Evolutionary conservation across 768 basidiomycete species (phyloP).

Genomic region (Cystobasidium onofrii): DNA sequence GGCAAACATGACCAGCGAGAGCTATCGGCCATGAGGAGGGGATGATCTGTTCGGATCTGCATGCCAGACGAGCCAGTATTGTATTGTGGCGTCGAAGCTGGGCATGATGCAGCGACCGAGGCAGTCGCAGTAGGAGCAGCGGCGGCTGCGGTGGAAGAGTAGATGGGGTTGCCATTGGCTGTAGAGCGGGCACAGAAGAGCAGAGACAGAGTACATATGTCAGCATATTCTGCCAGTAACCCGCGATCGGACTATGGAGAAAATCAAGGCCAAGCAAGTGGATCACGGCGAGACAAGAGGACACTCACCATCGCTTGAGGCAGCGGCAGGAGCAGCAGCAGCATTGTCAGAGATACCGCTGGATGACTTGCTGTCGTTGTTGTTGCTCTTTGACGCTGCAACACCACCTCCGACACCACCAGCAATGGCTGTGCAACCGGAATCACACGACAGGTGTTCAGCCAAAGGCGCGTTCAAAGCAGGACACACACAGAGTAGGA

Average conservation of each 20-base stretch:
- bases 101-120: slow-evolving; percentile 49
- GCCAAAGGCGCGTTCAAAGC: background rate
- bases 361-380: background rate
- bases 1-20: slow-evolving; percentile 87
- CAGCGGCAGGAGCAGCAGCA: slow-evolving; percentile 1
- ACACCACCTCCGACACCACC: slow-evolving; percentile 23
- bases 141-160: slow-evolving; percentile 55
- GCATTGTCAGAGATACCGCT: slow-evolving; percentile 14
- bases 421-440: slow-evolving; percentile 21
- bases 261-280: background rate
- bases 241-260: background rate
- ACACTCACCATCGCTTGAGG: background rate
- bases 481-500: no score
- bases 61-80: slow-evolving; percentile 47
- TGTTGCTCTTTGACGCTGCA: background rate
- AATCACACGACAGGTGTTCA: background rate
- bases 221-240: background rate
- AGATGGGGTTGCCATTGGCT: slow-evolving; percentile 42
- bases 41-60: slow-evolving; percentile 64
- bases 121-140: slow-evolving; percentile 51
- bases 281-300: no score
- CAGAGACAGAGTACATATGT: background rate
- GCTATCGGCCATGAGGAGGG: slow-evolving; percentile 78
- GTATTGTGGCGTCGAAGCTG: slow-evolving; percentile 76
- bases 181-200: background rate